phyloP scores from a whole-genome alignment of 2,329 filamentous ascomycete genomes.

The Trichoderma breve region DNA sequence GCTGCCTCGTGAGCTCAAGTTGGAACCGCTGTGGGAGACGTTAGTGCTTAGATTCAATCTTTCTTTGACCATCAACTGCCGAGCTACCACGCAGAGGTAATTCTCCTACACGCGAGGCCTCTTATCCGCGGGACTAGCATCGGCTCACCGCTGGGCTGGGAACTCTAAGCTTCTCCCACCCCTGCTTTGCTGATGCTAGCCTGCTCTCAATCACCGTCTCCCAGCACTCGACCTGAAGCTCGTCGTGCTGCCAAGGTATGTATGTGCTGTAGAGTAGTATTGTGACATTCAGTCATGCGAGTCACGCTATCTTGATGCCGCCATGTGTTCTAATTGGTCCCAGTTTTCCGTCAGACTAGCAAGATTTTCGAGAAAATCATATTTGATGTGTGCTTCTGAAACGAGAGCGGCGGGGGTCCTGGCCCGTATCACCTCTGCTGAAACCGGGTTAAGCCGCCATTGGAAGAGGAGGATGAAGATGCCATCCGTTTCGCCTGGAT shows the following conservation, averaged over 20 bases:
- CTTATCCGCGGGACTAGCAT: constrained; percentile 15
- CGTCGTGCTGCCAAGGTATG: background rate
- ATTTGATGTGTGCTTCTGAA: constrained; percentile 9
- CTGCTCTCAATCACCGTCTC: constrained; percentile 1
- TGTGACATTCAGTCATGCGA: constrained; percentile 19
- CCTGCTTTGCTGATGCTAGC: constrained; percentile 4
- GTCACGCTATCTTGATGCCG: constrained; percentile 16
- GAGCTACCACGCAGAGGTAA: constrained; percentile 7
- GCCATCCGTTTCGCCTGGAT: background rate
- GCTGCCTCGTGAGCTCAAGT: background rate
- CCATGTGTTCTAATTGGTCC: constrained; percentile 19
- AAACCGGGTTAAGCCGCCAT: constrained; percentile 20
- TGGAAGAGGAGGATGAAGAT: constrained; percentile 5
- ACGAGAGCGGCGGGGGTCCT: constrained; percentile 8
- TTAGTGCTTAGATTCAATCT: background rate
- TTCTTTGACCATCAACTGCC: constrained; percentile 12
- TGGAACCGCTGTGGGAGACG: background rate
- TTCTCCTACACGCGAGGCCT: constrained; percentile 18
- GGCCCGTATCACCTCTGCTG: constrained; percentile 16
- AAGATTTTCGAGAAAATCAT: constrained; percentile 2
- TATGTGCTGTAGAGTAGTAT: constrained; percentile 9
- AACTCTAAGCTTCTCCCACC: constrained; percentile 6
- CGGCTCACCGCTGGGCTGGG: constrained; percentile 20
- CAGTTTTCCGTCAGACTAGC: constrained; percentile 5
- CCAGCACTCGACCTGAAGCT: background rate